These are phyloP conservation scores for Boletus vinaceobasis DNA, from an alignment of 768 basidiomycete genomes.

Conservation along the genomic window DNA sequence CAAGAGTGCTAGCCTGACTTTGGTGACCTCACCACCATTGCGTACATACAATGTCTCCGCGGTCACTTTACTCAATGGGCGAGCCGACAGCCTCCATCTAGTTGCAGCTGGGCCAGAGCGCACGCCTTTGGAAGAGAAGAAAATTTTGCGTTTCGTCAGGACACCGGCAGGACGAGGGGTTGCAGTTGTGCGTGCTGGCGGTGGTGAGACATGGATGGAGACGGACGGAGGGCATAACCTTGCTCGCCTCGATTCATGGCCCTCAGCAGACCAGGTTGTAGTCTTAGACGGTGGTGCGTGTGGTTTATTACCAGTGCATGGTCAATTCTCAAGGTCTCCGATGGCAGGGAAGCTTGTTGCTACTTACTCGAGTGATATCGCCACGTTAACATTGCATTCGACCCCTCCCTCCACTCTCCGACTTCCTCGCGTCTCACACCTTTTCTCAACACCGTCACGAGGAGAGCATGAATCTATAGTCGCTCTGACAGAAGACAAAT, in stretches of 20 bases:
- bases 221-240: slow-evolving; percentile 46
- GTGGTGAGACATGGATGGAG: slow-evolving; percentile 66
- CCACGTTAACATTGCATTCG: slow-evolving; percentile 52
- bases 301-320: not conserved
- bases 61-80: slow-evolving; percentile 58
- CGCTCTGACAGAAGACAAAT: slow-evolving; percentile 60
- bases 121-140: slow-evolving; percentile 45
- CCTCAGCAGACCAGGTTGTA: slow-evolving; percentile 61
- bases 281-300: slow-evolving; percentile 61
- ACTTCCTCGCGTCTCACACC: slow-evolving; percentile 51
- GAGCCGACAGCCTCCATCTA: slow-evolving; percentile 49
- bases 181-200: slow-evolving; percentile 56
- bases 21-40: slow-evolving; percentile 68
- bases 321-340: slow-evolving; percentile 8
- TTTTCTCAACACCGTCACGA: slow-evolving; percentile 66
- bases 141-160: slow-evolving; percentile 62
- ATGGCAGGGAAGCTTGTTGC: slow-evolving; percentile 50
- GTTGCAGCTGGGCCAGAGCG: slow-evolving; percentile 40
- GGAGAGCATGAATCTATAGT: slow-evolving; percentile 54
- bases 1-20: slow-evolving; percentile 42
- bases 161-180: slow-evolving; percentile 79
- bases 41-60: slow-evolving; percentile 57
- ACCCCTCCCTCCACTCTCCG: slow-evolving; percentile 38
- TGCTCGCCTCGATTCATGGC: slow-evolving; percentile 49
- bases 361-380: slow-evolving; percentile 51